Conservation (phyloP, 257 asterid genomes). For the Primulina huaijiensis region DNA sequence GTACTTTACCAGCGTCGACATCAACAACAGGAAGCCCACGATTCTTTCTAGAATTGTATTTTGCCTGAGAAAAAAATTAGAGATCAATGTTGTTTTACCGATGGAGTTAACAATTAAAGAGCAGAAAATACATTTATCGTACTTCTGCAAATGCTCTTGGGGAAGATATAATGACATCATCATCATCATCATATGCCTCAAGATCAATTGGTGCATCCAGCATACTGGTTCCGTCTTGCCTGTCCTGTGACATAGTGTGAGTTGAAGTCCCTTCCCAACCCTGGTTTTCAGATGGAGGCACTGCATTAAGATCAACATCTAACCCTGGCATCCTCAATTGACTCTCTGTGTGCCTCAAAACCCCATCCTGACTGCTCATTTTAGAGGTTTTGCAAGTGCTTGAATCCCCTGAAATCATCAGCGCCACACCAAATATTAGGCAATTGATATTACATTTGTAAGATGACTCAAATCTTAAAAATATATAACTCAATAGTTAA, state of each 20-base stretch:
- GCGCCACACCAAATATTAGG: not conserved
- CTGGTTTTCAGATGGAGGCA: no score
- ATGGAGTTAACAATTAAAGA: not conserved
- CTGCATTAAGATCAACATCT: slow-evolving; percentile 9
- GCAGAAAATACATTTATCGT: not conserved
- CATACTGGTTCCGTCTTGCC: slow-evolving; percentile 18
- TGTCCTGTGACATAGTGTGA: slow-evolving; percentile 8
- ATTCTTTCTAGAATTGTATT: slow-evolving; percentile 57
- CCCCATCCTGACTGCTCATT: not conserved
- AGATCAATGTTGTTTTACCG: not conserved
- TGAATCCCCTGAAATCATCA: not conserved
- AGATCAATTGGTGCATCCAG: slow-evolving; percentile 38
- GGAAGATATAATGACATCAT: slow-evolving; percentile 45
- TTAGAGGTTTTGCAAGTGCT: not conserved
- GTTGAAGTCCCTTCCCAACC: slow-evolving; percentile 31
- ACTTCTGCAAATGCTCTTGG: slow-evolving; percentile 39
- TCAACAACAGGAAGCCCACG: slow-evolving; percentile 55
- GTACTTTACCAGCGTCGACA: slow-evolving; percentile 63
- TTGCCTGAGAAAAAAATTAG: slow-evolving; percentile 51
- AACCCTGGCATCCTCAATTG: slow-evolving; percentile 22
- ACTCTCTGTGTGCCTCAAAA: not conserved
- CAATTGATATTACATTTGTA: not conserved
- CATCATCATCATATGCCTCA: slow-evolving; percentile 50
- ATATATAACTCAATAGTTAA: no score
- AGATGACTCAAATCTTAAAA: not conserved